Evolutionary conservation across 306 rosid species (phyloP).

Genomic region (Sophora flavescens): DNA sequence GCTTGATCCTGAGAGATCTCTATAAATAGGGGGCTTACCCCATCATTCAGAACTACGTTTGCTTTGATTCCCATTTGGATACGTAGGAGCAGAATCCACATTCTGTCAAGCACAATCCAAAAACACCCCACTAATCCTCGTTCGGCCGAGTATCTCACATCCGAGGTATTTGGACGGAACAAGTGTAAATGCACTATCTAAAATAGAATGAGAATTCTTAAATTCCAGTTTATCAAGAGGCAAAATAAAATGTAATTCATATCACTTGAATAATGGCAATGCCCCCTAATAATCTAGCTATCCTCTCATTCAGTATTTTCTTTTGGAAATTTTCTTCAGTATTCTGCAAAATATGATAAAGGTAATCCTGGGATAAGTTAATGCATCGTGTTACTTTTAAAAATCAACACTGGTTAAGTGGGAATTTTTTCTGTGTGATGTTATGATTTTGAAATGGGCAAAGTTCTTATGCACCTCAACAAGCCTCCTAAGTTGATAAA

Average conservation of each 20-base stretch:
- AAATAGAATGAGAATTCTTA: conserved; percentile 11
- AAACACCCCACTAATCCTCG: too few species aligned
- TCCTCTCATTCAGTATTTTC: conserved; percentile 83
- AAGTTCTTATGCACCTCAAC: conserved; percentile 64
- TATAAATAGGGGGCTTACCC: too few species aligned
- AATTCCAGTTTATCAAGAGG: conserved; percentile 25
- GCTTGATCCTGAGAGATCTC: too few species aligned
- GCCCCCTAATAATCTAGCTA: conserved; percentile 86
- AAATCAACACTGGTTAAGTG: conserved; percentile 7
- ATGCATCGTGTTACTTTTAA: conserved; percentile 3
- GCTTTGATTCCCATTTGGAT: too few species aligned
- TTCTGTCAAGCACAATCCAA: too few species aligned
- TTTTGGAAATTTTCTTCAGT: conserved; percentile 83
- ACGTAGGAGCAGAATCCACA: too few species aligned
- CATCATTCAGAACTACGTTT: too few species aligned
- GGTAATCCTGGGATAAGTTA: conserved; percentile 16
- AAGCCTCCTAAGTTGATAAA: conserved; percentile 68
- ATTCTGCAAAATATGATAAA: conserved; percentile 63
- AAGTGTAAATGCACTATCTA: conserved; percentile 41
- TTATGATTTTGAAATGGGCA: conserved; percentile 27
- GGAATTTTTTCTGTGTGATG: not conserved
- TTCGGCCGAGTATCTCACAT: too few species aligned
- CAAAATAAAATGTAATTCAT: conserved; percentile 24
- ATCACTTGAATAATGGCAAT: conserved; percentile 90
- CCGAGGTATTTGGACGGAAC: too few species aligned